These are phyloP conservation scores for Thermoascus crustaceus DNA, from an alignment of 2,329 filamentous ascomycete species.

Conservation along the genomic window DNA sequence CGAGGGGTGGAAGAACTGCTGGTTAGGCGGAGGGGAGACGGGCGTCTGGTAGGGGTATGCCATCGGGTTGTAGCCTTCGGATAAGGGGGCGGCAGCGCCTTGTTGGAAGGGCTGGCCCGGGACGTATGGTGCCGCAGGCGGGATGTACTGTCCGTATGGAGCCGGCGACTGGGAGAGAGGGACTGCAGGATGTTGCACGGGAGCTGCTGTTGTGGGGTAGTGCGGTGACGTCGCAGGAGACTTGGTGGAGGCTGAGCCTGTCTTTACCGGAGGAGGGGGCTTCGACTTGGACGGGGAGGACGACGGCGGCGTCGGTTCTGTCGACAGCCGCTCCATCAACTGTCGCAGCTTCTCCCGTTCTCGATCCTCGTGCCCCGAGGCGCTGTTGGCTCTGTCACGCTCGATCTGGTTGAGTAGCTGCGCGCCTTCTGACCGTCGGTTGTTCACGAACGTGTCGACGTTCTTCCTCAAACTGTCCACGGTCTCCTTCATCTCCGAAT, in stretches of 20 bases:
- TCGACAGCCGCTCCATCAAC: conserved; percentile 91
- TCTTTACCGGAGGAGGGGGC: conserved; percentile 24
- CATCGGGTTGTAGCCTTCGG: conserved; percentile 44
- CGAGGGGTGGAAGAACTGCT: conserved; percentile 32
- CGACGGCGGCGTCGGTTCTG: conserved; percentile 48
- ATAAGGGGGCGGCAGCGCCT: conserved; percentile 33
- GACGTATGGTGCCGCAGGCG: conserved; percentile 19
- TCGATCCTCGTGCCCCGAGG: conserved; percentile 58
- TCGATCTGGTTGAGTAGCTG: conserved; percentile 86
- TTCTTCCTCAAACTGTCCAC: conserved; percentile 90
- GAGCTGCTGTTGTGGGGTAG: conserved; percentile 23
- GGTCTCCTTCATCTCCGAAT: conserved; percentile 90
- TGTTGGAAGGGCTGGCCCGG: conserved; percentile 31
- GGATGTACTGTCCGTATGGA: conserved; percentile 29
- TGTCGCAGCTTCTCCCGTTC: conserved; percentile 79
- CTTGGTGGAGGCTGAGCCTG: conserved; percentile 21
- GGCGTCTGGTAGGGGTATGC: conserved; percentile 38
- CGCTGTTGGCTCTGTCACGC: conserved; percentile 58
- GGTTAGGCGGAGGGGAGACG: conserved; percentile 36
- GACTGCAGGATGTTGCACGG: conserved; percentile 17
- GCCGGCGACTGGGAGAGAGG: conserved; percentile 29
- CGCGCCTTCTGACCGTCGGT: conserved; percentile 81
- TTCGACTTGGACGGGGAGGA: conserved; percentile 28
- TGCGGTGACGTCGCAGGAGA: conserved; percentile 35
- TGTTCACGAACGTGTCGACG: conserved; percentile 94